phyloP scores from a whole-genome alignment of 1,284 basidiomycete genomes.

The Limonomyces culmigenus region DNA sequence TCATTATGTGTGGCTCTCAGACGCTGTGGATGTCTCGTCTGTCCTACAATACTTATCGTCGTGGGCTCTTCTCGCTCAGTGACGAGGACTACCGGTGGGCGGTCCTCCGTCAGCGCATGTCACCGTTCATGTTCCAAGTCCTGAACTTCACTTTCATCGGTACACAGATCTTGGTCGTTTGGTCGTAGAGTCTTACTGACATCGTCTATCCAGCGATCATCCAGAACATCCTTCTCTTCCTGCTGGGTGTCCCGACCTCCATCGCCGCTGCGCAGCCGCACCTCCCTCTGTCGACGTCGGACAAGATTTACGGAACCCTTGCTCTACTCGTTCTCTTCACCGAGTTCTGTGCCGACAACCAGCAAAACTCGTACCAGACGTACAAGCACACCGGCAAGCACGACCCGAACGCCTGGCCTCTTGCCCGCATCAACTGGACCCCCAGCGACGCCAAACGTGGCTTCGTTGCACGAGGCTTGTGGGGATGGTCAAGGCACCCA shows the following conservation, averaged over 20 bases:
- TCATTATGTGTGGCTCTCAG: conserved; percentile 13
- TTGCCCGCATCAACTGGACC: conserved; percentile 45
- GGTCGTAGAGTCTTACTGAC: neutral
- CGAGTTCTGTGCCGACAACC: conserved; percentile 81
- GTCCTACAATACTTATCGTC: conserved; percentile 69
- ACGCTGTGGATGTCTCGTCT: conserved; percentile 59
- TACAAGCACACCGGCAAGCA: conserved; percentile 50
- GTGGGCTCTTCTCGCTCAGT: conserved; percentile 66
- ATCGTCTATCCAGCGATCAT: conserved; percentile 26
- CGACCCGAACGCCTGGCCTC: conserved; percentile 42
- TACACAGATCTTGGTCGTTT: conserved; percentile 12
- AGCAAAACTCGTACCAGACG: conserved; percentile 74
- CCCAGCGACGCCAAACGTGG: conserved; percentile 60
- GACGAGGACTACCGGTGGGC: conserved; percentile 92
- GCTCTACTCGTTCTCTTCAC: conserved; percentile 41
- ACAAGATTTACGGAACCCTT: conserved; percentile 45
- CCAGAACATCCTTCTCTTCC: conserved; percentile 70
- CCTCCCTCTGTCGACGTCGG: conserved; percentile 35
- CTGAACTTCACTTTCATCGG: conserved; percentile 73
- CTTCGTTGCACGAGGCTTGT: conserved; percentile 74
- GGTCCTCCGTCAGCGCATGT: conserved; percentile 52
- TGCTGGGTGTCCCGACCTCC: conserved; percentile 47
- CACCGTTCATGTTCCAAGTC: conserved; percentile 59
- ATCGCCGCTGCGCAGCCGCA: conserved; percentile 38
- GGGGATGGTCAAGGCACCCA: conserved; percentile 78